These are phyloP conservation scores for Fusarium sp. DNA, from an alignment of 2,329 filamentous ascomycete genomes.

Conservation along the genomic window DNA sequence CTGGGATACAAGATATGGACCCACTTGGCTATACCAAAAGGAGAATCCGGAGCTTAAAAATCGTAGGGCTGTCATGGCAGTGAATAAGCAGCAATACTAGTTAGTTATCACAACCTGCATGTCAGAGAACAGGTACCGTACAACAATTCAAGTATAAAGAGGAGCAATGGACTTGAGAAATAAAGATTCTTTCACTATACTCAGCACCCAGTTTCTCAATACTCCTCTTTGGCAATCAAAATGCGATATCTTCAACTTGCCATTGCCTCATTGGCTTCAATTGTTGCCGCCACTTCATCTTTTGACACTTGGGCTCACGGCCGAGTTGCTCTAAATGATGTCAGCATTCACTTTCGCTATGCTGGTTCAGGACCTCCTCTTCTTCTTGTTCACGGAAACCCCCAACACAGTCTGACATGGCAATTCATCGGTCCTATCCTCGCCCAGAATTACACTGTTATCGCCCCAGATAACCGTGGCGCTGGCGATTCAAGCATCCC, in stretches of 20 bases:
- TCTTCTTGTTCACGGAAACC: slow-evolving; percentile 58
- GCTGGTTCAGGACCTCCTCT: slow-evolving; percentile 57
- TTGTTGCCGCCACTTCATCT: slow-evolving; percentile 44
- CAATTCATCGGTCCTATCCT: slow-evolving; percentile 57
- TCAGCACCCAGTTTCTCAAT: fast-evolving
- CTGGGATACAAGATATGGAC: neutral
- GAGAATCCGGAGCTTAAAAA: slow-evolving; percentile 29
- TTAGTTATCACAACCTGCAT: too few species aligned
- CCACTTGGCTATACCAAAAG: slow-evolving; percentile 14
- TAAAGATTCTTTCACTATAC: fast-evolving
- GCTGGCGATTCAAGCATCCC: slow-evolving; percentile 58
- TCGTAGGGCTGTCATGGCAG: neutral
- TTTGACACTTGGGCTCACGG: slow-evolving; percentile 56
- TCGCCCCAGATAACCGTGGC: slow-evolving; percentile 59
- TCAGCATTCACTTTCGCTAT: slow-evolving; percentile 60
- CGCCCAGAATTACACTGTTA: slow-evolving; percentile 59
- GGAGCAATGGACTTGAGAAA: fast-evolving
- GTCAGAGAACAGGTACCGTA: neutral
- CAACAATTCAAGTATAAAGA: slow-evolving; percentile 1
- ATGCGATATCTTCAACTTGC: slow-evolving; percentile 18
- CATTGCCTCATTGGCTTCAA: slow-evolving; percentile 11
- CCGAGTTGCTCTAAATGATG: slow-evolving; percentile 54
- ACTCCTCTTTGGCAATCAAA: fast-evolving
- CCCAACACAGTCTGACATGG: slow-evolving; percentile 58
- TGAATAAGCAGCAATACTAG: neutral